A percentile compares a stretch with the other conserved stretches of the same genome.
phyloP scores from a whole-genome alignment of 2,329 filamentous ascomycete genomes.

The Thielaviopsis populi region DNA sequence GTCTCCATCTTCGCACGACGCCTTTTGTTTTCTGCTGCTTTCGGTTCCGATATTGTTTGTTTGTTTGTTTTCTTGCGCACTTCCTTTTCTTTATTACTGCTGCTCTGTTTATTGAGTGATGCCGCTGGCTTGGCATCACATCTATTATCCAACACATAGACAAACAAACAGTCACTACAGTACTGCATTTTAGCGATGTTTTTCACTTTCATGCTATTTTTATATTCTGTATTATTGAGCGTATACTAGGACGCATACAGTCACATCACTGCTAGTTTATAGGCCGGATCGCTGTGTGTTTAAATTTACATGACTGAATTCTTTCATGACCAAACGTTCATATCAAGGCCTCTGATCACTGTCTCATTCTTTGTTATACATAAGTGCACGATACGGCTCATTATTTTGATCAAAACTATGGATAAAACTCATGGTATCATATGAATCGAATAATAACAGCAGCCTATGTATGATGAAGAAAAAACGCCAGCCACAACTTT shows the following conservation, averaged over 20 bases:
- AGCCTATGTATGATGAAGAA: neutral
- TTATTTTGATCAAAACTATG: neutral
- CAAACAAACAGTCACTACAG: neutral
- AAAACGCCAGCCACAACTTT: neutral
- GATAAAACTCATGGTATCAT: neutral
- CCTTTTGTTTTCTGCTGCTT: neutral
- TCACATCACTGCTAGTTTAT: neutral
- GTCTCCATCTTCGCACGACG: neutral
- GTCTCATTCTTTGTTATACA: neutral
- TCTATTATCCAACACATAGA: neutral
- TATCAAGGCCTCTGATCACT: neutral
- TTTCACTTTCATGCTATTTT: neutral
- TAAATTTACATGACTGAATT: neutral
- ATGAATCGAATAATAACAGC: neutral
- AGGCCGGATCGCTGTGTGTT: neutral
- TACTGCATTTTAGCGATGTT: conserved; percentile 1
- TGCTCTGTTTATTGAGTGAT: neutral
- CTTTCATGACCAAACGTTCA: neutral
- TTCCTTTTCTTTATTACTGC: neutral
- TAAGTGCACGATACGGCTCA: neutral
- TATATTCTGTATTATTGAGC: neutral
- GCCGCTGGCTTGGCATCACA: neutral
- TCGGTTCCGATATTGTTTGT: neutral
- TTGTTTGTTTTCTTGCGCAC: neutral
- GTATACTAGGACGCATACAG: neutral